Conservation (phyloP, 805 yeast species). For the Nakazawaea siamensis region DNA sequence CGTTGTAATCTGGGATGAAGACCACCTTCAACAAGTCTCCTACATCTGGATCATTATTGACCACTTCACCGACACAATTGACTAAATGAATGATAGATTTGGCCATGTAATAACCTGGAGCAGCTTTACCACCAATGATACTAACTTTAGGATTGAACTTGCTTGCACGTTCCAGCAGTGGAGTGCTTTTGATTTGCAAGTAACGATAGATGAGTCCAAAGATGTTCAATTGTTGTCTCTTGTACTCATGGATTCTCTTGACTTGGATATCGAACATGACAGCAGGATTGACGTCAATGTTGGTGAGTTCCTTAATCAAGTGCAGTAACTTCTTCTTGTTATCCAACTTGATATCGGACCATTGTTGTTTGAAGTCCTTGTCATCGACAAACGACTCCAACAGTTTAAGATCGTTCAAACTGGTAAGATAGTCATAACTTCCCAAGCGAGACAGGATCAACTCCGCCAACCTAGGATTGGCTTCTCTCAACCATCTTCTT, state of each 20-base stretch:
- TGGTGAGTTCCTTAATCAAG: slow-evolving; percentile 55
- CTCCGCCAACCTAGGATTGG: slow-evolving; percentile 74
- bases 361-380: slow-evolving; percentile 51
- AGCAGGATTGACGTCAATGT: slow-evolving; percentile 57
- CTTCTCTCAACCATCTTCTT: slow-evolving; percentile 92
- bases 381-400: slow-evolving; percentile 65
- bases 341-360: slow-evolving; percentile 63
- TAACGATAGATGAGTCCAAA: slow-evolving; percentile 86
- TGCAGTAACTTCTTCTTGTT: slow-evolving; percentile 65
- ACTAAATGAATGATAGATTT: slow-evolving; percentile 81
- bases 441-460: slow-evolving; percentile 68
- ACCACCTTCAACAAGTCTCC: slow-evolving; percentile 77
- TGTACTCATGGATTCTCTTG: slow-evolving; percentile 91
- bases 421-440: slow-evolving; percentile 59
- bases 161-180: slow-evolving; percentile 49
- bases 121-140: slow-evolving; percentile 90
- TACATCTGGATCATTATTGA: slow-evolving; percentile 70
- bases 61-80: slow-evolving; percentile 72
- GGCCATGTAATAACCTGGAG: slow-evolving; percentile 97
- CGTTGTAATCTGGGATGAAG: slow-evolving; percentile 88
- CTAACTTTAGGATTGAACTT: slow-evolving; percentile 68
- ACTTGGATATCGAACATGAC: slow-evolving; percentile 88
- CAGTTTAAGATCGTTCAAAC: slow-evolving; percentile 58
- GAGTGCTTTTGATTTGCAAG: slow-evolving; percentile 60
- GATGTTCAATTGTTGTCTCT: slow-evolving; percentile 89